Evolutionary conservation across 306 rosid genomes (phyloP).

Genomic region (Dryas alaskensis): DNA sequence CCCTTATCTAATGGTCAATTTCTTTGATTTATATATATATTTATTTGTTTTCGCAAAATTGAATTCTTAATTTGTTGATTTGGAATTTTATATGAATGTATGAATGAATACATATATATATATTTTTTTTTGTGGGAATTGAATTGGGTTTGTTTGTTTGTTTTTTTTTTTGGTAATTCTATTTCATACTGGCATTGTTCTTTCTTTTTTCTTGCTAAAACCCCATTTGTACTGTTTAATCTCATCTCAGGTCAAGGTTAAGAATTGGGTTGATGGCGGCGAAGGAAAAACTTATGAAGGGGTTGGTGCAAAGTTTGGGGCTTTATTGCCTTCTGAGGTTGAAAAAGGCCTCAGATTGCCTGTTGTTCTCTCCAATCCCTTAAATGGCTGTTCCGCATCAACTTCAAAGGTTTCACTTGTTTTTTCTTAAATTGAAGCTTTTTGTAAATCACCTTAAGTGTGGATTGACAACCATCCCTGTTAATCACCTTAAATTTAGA

Average conservation of each 20-base stretch:
- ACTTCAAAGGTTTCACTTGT: slow-evolving; percentile 48
- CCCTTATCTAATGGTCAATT: slow-evolving; percentile 65
- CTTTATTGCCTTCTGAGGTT: slow-evolving; percentile 45
- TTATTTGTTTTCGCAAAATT: not conserved
- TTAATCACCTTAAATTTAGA: not conserved
- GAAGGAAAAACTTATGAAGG: slow-evolving; percentile 42
- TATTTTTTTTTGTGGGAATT: not conserved
- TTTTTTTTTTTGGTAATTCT: not conserved
- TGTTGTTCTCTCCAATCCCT: slow-evolving; percentile 53
- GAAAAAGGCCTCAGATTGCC: slow-evolving; percentile 36
- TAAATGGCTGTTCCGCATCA: slow-evolving; percentile 60
- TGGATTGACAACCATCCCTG: not conserved
- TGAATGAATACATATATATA: not conserved
- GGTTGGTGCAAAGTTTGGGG: slow-evolving; percentile 69
- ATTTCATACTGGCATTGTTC: not conserved
- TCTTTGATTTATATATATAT: not conserved
- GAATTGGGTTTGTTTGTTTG: not conserved
- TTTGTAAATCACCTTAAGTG: not conserved
- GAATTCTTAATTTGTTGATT: not conserved
- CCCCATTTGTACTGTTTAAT: not conserved
- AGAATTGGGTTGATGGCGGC: slow-evolving; percentile 57
- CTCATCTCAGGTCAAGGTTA: slow-evolving; percentile 59
- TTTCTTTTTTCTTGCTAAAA: not conserved
- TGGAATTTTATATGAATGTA: not conserved
- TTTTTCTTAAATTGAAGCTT: slow-evolving; percentile 2